Evolutionary conservation across 768 basidiomycete species (phyloP), one percentile per base, ranked within the genome.

Genomic region (Rhodosporidiobolus sp.): DNA sequence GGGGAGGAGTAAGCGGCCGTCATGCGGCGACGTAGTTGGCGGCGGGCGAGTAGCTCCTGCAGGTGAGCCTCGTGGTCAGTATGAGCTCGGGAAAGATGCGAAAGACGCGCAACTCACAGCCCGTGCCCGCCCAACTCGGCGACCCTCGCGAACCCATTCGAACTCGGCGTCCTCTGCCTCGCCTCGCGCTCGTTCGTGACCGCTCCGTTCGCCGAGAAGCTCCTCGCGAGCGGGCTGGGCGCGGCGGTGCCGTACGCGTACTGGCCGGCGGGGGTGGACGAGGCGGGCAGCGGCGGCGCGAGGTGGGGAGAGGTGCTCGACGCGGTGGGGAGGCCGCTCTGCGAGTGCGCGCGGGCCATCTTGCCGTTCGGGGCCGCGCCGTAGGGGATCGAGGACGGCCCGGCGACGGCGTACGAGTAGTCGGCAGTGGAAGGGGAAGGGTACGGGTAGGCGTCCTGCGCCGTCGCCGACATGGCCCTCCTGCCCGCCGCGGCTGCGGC

Each of bases 191-290:
- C 35, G 24, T 43, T 61, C 49, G 38, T 59, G 28, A n/a, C 58
- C 28, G 43, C 45, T 2, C 59, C 70, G 34, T 55, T 62, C 1
- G 54, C 65, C 19, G 70, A 66, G 54, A 72, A 67, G 53, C 70
- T 72, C 58, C 65, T 48, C 22, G 70, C 70, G n/a, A 72, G 50
- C 28, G 69, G 69, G 28, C 26, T 30, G 7, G 43, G 43, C 49
- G 24, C 24, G 34, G 43, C 48, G 2, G 59, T 49, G 16, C 22
- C 55, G 8, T 49, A 56, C 4, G 17, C 28, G 60, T 46, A 22
- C 20, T 22, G 30, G 8, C 8, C 38, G 38, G 38, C 38, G 38
- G 38, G 38, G 38, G 38, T 43, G 38, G 38, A 43, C 8, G 38
- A 43, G 38, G 38, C 7, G 14, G 38, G 14, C 8, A 43, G 38